A percentile compares a stretch with the other conserved stretches of the same genome.
Conservation (phyloP, 768 basidiomycete species). For the Trametes coccinea region DNA sequence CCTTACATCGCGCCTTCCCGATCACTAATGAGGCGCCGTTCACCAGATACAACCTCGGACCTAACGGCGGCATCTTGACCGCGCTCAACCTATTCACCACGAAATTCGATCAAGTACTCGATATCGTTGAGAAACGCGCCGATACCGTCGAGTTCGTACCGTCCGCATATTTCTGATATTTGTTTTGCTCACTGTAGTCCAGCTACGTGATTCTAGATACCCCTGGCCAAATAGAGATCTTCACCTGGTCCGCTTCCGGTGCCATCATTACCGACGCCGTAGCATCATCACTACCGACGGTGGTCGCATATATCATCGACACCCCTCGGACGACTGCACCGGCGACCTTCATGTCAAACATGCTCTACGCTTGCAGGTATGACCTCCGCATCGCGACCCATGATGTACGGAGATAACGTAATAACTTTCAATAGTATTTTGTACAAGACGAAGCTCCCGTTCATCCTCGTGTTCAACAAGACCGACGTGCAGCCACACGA, state of each 20-base stretch:
- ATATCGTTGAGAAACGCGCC: conserved; percentile 87
- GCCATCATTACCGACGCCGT: conserved; percentile 98
- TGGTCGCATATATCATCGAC: conserved; percentile 96
- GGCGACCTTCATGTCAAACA: conserved; percentile 99
- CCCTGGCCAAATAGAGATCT: conserved; percentile 99
- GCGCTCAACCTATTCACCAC: conserved; percentile 98
- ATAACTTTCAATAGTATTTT: conserved; percentile 63
- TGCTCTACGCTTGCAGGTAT: conserved; percentile 97
- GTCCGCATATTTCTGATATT: not conserved
- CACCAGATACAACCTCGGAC: conserved; percentile 91
- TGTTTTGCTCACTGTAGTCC: not conserved
- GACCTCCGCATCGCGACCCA: conserved; percentile 21
- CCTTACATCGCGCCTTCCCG: no score
- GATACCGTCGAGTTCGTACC: conserved; percentile 78
- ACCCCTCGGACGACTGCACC: conserved; percentile 93
- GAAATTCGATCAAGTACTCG: conserved; percentile 96
- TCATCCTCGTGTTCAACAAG: conserved; percentile 98
- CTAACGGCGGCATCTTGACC: conserved; percentile 97
- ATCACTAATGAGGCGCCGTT: not conserved
- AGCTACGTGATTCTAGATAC: conserved; percentile 97
- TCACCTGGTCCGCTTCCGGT: conserved; percentile 99
- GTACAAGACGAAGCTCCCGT: conserved; percentile 97
- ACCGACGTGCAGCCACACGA: conserved; percentile 88
- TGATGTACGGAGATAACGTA: not conserved
- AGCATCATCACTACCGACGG: conserved; percentile 89